Evolutionary conservation across 164 flowering plant genomes (phyloP), one percentile per base, ranked within the genome.

Genomic region (Macadamia tetraphylla): DNA sequence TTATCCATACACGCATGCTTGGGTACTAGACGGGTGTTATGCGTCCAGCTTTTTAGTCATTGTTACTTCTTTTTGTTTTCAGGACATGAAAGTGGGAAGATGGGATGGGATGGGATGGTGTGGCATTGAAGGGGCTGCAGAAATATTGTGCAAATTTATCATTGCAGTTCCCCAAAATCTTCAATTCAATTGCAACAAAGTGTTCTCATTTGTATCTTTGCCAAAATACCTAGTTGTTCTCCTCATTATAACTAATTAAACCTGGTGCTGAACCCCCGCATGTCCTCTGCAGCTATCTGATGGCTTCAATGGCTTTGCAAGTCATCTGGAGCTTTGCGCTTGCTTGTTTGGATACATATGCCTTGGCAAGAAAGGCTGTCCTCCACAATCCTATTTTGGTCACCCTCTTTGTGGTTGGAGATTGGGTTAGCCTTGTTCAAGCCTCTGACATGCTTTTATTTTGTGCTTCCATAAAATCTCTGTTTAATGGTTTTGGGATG

Each of bases 281-380:
- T 63, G 40, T 43, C 75, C 60, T 69, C 59, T 82, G 72, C 83
- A 90, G 97, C 80, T 88, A 83, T 73, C 75, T 90, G 63, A 78
- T 88, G n/a, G 89, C 89, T 52, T 80, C 94, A 66, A 90, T 88
- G 97, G 88, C 86, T 55, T 78, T 90, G 79, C 94, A 87, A 87
- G 71, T 81, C 9, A 63, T 85, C 29, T 90, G 97, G 97, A 86
- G 92, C 77, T 81, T 80, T 56, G 84, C 79, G 18, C 92, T 90
- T 48, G 90, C 89, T 12, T 66, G 76, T 12, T 57, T 90, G 59
- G 94, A 88, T 79, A 82, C 84, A 44, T 83, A 82, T 66, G 80
- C 92, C 42, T 72, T 90, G 73, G 63, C 72, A 29, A 76, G 32
- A 66, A 79, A 77, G 73, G 82, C 70, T 67, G 73, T 68, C 57